phyloP scores from a whole-genome alignment of 495 filamentous ascomycete genomes.

The Penicillium canariense region DNA sequence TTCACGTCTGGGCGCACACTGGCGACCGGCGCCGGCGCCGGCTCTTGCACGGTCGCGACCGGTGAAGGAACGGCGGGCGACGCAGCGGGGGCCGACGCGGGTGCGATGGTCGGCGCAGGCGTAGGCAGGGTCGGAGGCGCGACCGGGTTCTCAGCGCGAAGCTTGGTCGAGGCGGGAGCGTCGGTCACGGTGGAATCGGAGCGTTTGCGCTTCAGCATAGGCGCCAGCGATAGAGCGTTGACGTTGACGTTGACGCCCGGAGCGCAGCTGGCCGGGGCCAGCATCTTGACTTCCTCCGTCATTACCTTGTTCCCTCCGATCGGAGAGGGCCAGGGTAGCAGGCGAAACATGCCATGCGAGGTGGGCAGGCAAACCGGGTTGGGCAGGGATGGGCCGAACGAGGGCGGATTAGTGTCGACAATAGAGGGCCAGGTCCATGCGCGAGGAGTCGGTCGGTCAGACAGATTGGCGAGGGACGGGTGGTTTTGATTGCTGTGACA shows the following conservation, averaged over 20 bases:
- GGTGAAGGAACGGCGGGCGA: slow-evolving; percentile 9
- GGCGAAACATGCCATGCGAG: slow-evolving; percentile 60
- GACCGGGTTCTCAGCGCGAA: slow-evolving; percentile 29
- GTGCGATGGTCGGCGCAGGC: slow-evolving; percentile 7
- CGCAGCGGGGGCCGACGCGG: not conserved
- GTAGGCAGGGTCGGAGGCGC: slow-evolving; percentile 9
- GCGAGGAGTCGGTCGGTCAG: slow-evolving; percentile 7
- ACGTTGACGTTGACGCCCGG: slow-evolving; percentile 23
- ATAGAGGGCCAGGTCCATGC: slow-evolving; percentile 29
- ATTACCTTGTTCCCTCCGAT: slow-evolving; percentile 54
- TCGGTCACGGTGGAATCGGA: slow-evolving; percentile 37
- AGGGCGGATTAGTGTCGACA: slow-evolving; percentile 12
- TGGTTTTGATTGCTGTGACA: not conserved
- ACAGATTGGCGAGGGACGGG: slow-evolving; percentile 2
- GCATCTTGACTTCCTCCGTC: slow-evolving; percentile 47
- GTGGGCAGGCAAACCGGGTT: slow-evolving; percentile 15
- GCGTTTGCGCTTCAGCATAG: slow-evolving; percentile 55
- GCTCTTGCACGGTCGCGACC: slow-evolving; percentile 10
- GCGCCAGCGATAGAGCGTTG: slow-evolving; percentile 36
- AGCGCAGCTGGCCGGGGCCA: slow-evolving; percentile 36
- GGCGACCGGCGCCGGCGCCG: slow-evolving; percentile 10
- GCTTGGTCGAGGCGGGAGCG: slow-evolving; percentile 34
- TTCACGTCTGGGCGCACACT: slow-evolving; percentile 28
- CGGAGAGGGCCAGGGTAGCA: slow-evolving; percentile 54
- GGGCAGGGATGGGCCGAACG: slow-evolving; percentile 1